phyloP scores from a whole-genome alignment of 495 filamentous ascomycete genomes.

The Geopyxis carbonaria region DNA sequence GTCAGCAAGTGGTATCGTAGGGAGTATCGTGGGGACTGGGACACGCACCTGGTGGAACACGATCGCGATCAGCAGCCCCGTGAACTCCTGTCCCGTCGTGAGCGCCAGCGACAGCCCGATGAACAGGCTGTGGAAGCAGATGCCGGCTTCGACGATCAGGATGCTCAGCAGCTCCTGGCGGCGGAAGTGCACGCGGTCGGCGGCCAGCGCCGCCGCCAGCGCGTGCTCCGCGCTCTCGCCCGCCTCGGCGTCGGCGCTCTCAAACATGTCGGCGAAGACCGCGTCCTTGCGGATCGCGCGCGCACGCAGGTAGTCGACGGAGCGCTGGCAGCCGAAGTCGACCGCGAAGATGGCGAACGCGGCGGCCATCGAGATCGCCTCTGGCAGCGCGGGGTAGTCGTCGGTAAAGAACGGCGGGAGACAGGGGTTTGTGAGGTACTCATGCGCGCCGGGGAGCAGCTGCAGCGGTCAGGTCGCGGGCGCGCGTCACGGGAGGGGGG shows the following conservation, averaged over 20 bases:
- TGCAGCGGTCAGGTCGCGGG: constrained; percentile 10
- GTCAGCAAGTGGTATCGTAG: no score
- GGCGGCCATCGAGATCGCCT: constrained; percentile 41
- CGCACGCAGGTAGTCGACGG: constrained; percentile 14
- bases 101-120: constrained; percentile 61
- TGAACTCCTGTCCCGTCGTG: constrained; percentile 40
- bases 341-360: constrained; percentile 40
- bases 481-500: background rate
- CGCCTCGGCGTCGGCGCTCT: no score
- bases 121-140: constrained; percentile 66
- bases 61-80: constrained; percentile 54
- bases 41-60: constrained; percentile 63
- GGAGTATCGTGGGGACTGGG: no score
- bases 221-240: no score
- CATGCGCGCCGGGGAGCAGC: constrained; percentile 41
- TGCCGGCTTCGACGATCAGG: constrained; percentile 54
- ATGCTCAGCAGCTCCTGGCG: constrained; percentile 22
- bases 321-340: constrained; percentile 26
- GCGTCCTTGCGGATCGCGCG: constrained; percentile 2
- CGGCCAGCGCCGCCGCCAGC: constrained; percentile 1
- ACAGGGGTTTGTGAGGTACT: constrained; percentile 39
- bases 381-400: constrained; percentile 41
- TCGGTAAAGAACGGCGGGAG: constrained; percentile 39
- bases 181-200: constrained; percentile 8
- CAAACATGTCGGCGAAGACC: no score